Evolutionary conservation across 805 yeast genomes (phyloP).

Genomic region (Kodamaea nitidulidarum): DNA sequence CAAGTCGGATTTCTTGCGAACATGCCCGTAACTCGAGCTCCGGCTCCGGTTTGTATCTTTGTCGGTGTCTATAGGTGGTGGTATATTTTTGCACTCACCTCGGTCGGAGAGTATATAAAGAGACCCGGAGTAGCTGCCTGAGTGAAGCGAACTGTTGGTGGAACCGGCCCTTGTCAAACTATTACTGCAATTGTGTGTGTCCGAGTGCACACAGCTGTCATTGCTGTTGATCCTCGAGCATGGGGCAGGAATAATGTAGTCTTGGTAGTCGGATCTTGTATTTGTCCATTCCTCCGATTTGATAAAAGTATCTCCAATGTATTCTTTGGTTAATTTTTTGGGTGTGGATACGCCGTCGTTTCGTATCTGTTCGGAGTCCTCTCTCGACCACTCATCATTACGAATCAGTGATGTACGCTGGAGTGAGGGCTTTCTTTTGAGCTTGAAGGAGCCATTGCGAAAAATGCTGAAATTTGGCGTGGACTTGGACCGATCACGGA

Average conservation of each 20-base stretch:
- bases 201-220: not conserved
- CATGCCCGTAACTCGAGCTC: not conserved
- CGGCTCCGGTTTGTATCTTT: not conserved
- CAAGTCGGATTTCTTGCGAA: too few species aligned
- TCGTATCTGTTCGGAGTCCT: too few species aligned
- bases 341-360: too few species aligned
- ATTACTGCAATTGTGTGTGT: not conserved
- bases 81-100: not conserved
- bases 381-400: too few species aligned
- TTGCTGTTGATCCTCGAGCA: not conserved
- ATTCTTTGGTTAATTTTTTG: too few species aligned
- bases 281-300: not conserved
- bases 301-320: not conserved
- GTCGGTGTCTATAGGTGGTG: too few species aligned
- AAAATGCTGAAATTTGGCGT: constrained; percentile 1
- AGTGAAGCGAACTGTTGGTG: not conserved
- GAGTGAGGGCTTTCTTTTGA: not conserved
- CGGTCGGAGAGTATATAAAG: too few species aligned
- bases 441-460: constrained; percentile 1
- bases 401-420: not conserved
- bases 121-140: not conserved
- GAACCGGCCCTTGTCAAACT: not conserved
- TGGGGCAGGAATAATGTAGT: constrained; percentile 7
- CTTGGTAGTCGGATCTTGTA: not conserved
- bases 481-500: not conserved